phyloP scores from a whole-genome alignment of 2,329 filamentous ascomycete genomes.

The Rachicladosporium sp. region DNA sequence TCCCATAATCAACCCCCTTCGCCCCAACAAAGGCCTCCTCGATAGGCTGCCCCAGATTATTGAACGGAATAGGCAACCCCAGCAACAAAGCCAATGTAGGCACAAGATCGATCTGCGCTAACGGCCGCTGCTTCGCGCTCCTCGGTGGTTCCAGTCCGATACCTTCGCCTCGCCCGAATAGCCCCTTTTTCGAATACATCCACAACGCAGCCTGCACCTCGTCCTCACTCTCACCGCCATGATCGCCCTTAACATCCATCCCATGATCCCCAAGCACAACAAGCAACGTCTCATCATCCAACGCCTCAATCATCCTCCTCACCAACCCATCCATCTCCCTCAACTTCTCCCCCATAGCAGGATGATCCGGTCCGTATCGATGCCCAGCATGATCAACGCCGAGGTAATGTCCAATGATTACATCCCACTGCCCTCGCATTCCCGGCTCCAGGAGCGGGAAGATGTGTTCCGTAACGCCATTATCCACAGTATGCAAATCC shows the following conservation, averaged over 20 bases:
- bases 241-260: constrained; percentile 94
- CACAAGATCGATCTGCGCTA: constrained; percentile 84
- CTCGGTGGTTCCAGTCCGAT: constrained; percentile 45
- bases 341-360: constrained; percentile 82
- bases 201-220: constrained; percentile 89
- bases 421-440: constrained; percentile 66
- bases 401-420: constrained; percentile 84
- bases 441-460: constrained; percentile 63
- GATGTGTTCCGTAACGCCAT: constrained; percentile 84
- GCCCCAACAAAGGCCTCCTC: constrained; percentile 78
- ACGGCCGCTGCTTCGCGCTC: constrained; percentile 64
- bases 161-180: constrained; percentile 66
- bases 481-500: constrained; percentile 94
- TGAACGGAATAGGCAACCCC: constrained; percentile 88
- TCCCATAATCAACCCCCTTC: constrained; percentile 58
- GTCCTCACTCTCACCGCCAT: constrained; percentile 95
- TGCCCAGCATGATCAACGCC: constrained; percentile 96
- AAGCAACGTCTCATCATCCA: constrained; percentile 79
- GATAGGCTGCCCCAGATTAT: constrained; percentile 85
- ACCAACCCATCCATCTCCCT: constrained; percentile 81
- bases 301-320: constrained; percentile 52
- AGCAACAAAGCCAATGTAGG: constrained; percentile 80
- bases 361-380: constrained; percentile 84
- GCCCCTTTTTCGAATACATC: constrained; percentile 88
- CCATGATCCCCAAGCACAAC: constrained; percentile 99